Evolutionary conservation across 2,329 filamentous ascomycete species (phyloP).

Genomic region (Cladosporium sp.): DNA sequence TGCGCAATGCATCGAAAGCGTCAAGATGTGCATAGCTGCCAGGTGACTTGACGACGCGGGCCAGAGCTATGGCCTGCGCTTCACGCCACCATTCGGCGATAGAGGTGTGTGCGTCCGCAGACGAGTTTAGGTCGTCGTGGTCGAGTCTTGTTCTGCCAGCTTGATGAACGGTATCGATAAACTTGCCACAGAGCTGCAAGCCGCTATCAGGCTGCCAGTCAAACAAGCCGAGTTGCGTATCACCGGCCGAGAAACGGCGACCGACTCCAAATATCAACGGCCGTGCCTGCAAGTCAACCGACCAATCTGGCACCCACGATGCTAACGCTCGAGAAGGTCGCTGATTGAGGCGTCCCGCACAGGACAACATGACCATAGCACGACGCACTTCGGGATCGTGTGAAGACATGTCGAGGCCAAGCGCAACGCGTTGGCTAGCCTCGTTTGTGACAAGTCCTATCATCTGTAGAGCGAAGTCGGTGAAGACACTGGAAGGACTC

Average conservation of each 20-base stretch:
- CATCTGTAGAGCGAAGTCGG: slow-evolving; percentile 26
- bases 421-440: neutral
- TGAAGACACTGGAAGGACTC: slow-evolving; percentile 25
- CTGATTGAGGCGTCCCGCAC: slow-evolving; percentile 28
- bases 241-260: slow-evolving; percentile 22
- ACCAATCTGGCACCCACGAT: slow-evolving; percentile 27
- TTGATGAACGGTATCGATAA: slow-evolving; percentile 25
- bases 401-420: slow-evolving; percentile 12
- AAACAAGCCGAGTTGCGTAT: slow-evolving; percentile 20
- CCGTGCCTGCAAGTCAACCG: slow-evolving; percentile 20
- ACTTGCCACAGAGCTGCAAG: slow-evolving; percentile 24
- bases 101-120: slow-evolving; percentile 5
- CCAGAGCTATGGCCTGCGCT: slow-evolving; percentile 20
- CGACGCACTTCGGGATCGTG: slow-evolving; percentile 19
- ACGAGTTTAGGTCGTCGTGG: neutral
- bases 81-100: slow-evolving; percentile 26
- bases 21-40: slow-evolving; percentile 24
- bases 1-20: slow-evolving; percentile 24
- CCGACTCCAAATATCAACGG: slow-evolving; percentile 26
- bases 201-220: slow-evolving; percentile 26
- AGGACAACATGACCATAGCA: slow-evolving; percentile 25
- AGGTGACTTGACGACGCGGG: slow-evolving; percentile 23
- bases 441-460: slow-evolving; percentile 22
- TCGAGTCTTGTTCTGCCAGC: slow-evolving; percentile 20
- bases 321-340: slow-evolving; percentile 13